These are phyloP conservation scores for Vitis rupestris DNA, from an alignment of 164 flowering plant genomes.

Conservation along the genomic window DNA sequence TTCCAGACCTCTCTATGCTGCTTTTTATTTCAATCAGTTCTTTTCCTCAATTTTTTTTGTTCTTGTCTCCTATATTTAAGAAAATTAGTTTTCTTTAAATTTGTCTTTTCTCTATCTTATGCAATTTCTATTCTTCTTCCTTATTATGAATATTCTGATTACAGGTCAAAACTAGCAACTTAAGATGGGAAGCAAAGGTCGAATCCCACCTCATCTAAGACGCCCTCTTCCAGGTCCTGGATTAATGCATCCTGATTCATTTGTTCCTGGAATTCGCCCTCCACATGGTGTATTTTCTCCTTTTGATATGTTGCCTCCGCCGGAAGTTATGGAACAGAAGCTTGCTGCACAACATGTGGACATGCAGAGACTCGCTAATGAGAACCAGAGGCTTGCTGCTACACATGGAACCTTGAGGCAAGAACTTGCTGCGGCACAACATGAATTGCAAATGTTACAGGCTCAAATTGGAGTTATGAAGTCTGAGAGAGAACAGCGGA, in stretches of 20 bases:
- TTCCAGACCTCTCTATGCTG: too few species aligned
- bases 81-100: too few species aligned
- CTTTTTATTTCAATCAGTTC: too few species aligned
- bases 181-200: slow-evolving; percentile 83
- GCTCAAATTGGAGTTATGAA: slow-evolving; percentile 55
- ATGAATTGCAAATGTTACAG: slow-evolving; percentile 75
- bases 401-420: slow-evolving; percentile 83
- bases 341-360: slow-evolving; percentile 77
- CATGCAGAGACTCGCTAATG: slow-evolving; percentile 75
- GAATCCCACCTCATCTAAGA: slow-evolving; percentile 65
- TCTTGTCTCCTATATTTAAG: too few species aligned
- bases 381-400: slow-evolving; percentile 90
- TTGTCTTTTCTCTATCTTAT: too few species aligned
- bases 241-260: slow-evolving; percentile 61
- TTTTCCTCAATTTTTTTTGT: too few species aligned
- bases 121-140: too few species aligned
- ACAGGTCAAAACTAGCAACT: slow-evolving; percentile 3
- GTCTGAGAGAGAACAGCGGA: slow-evolving; percentile 74
- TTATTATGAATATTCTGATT: too few species aligned
- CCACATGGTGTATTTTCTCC: slow-evolving; percentile 54
- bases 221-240: slow-evolving; percentile 66
- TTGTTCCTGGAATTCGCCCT: slow-evolving; percentile 58
- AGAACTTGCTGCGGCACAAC: slow-evolving; percentile 86
- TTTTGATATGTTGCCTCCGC: slow-evolving; percentile 73
- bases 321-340: slow-evolving; percentile 85